Evolutionary conservation across 2,329 filamentous ascomycete genomes (phyloP), one percentile per base, ranked within the genome.

Genomic region (Geoglossum cookeanum): DNA sequence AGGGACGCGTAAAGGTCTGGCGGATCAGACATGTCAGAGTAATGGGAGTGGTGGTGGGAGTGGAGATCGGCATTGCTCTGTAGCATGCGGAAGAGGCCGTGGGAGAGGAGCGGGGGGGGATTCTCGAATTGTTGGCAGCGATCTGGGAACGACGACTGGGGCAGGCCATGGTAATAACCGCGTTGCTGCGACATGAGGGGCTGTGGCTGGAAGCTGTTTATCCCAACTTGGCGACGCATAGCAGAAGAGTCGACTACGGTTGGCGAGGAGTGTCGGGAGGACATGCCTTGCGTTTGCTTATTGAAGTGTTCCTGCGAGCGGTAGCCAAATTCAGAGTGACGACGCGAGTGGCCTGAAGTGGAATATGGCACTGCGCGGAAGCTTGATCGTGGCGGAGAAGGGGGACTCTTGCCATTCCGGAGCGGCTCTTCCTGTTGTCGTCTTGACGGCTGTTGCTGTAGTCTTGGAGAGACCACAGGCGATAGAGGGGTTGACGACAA

Each of bases 1-100:
- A 91, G 75, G 3, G 84, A 84, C 0, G 83, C 83, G 63, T 87
- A 88, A 59, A 91, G 71, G 67, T 91, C 84, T 8, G 86, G 86
- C 3, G 84, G 84, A 61, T 87, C 84, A 7, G 83, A 84, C 54
- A 86, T 73, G 63, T 87, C 83, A 3, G 83, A 76, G 66, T 86
- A 88, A 68, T 87, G 84, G 2, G 69, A 65, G 57, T 65, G 70
- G 30, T 83, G 82, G 42, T 84, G 71, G 0, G 76, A 73, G 66
- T 85, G 80, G 9, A 81, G 77, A 60, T 87, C 83, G 1, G 79
- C 82, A 62, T 87, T 87, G 71, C 82, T 86, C 66, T 86, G 83
- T 0, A 87, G 75, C 73, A 87, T 82, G 59, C 81, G 78, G 70
- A 87, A 85, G 8, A 86, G 72, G 1, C 83, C 82, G 65, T 87